phyloP scores from a whole-genome alignment of 345 rosid species.

The Erysimum cheiranthoides region DNA sequence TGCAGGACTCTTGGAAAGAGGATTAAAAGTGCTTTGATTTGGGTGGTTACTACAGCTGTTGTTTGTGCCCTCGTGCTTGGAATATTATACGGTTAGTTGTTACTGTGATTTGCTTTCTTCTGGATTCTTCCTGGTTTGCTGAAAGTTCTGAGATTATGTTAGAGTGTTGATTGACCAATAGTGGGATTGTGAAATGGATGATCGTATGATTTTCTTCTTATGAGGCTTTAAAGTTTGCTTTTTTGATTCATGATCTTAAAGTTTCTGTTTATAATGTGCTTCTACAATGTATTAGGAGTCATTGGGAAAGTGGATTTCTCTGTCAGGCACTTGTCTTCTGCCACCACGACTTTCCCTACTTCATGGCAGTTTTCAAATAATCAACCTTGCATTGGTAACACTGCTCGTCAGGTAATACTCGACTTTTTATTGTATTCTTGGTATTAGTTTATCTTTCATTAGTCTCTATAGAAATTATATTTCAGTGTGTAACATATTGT shows the following conservation, averaged over 20 bases:
- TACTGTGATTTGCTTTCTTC: not conserved
- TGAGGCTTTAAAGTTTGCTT: not conserved
- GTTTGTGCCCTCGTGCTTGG: constrained; percentile 89
- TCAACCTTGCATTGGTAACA: no score
- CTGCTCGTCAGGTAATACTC: constrained; percentile 44
- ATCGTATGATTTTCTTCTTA: constrained; percentile 1
- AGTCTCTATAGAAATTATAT: not conserved
- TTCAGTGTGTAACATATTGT: constrained; percentile 2
- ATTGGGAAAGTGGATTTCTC: constrained; percentile 94
- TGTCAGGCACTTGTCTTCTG: constrained; percentile 87
- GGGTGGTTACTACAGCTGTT: constrained; percentile 84
- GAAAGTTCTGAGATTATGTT: constrained; percentile 5
- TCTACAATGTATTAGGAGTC: constrained; percentile 55
- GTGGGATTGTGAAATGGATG: not conserved
- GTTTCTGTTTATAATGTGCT: constrained; percentile 7
- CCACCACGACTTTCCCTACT: constrained; percentile 69
- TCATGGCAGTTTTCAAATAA: not conserved
- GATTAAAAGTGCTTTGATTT: constrained; percentile 76
- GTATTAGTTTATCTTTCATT: not conserved
- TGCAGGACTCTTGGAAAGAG: constrained; percentile 84
- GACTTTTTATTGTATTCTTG: constrained; percentile 8
- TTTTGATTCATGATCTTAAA: not conserved
- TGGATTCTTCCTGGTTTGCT: constrained; percentile 1
- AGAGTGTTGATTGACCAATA: constrained; percentile 15
- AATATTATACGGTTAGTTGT: constrained; percentile 81